These are phyloP conservation scores for Pisolithus orientalis DNA, from an alignment of 768 basidiomycete genomes.

Conservation along the genomic window DNA sequence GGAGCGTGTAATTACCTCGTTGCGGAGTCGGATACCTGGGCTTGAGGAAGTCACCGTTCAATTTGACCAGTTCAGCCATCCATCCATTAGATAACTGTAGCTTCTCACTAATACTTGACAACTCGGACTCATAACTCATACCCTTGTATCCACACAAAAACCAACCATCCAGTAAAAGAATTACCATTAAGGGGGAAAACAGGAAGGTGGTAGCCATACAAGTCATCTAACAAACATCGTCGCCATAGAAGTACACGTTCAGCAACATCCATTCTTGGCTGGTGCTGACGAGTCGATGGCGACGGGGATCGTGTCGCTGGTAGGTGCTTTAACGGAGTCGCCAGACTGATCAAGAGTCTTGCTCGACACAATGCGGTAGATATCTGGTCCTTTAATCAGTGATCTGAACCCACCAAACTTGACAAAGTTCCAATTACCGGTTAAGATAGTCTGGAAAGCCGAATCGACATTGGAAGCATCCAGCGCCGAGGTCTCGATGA, in stretches of 20 bases:
- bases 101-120: not conserved
- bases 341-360: slow-evolving; percentile 86
- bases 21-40: slow-evolving; percentile 71
- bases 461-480: slow-evolving; percentile 98
- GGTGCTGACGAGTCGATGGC: slow-evolving; percentile 53
- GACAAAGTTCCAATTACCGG: slow-evolving; percentile 46
- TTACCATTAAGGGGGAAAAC: not conserved
- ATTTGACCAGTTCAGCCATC: slow-evolving; percentile 43
- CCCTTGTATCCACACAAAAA: not conserved
- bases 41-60: slow-evolving; percentile 90
- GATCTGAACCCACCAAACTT: not conserved
- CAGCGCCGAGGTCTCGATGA: slow-evolving; percentile 99
- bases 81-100: not conserved
- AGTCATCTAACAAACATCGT: not conserved
- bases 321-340: slow-evolving; percentile 71
- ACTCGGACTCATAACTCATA: too few relatives aligned
- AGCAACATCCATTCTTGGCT: slow-evolving; percentile 64
- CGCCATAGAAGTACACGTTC: slow-evolving; percentile 6
- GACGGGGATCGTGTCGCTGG: slow-evolving; percentile 82
- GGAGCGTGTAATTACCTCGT: slow-evolving; percentile 63
- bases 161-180: not conserved
- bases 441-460: slow-evolving; percentile 95
- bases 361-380: slow-evolving; percentile 95
- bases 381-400: slow-evolving; percentile 49
- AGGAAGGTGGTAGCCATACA: not conserved